A percentile compares a stretch with the other conserved stretches of the same genome.
phyloP scores from a whole-genome alignment of 768 basidiomycete species.

The Phanerochaete carnosa region DNA sequence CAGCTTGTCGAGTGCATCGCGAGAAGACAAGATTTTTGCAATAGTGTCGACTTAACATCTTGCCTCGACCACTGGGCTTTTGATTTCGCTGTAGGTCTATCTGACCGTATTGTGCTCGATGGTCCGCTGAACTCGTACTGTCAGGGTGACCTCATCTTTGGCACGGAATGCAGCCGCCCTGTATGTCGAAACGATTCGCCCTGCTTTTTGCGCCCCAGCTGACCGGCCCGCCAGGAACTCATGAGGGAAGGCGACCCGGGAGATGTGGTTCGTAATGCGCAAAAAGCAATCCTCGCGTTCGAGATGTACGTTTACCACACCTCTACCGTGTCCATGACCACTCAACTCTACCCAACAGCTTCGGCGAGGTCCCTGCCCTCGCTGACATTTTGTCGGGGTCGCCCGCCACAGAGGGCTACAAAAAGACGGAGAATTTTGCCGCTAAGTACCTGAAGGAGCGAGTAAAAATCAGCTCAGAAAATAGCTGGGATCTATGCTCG shows the following conservation, averaged over 20 bases:
- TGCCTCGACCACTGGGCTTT: conserved; percentile 21
- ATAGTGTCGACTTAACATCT: conserved; percentile 15
- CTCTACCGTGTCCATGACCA: not conserved
- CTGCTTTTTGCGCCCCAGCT: not conserved
- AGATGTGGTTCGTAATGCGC: conserved; percentile 17
- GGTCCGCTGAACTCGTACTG: not conserved
- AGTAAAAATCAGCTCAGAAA: conserved; percentile 1
- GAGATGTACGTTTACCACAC: conserved; percentile 20
- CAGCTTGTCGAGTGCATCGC: conserved; percentile 15
- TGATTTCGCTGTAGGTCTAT: conserved; percentile 23
- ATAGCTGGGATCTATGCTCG: conserved; percentile 16
- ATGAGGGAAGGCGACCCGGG: conserved; percentile 22
- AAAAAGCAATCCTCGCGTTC: conserved; percentile 21
- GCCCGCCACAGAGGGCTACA: conserved; percentile 19
- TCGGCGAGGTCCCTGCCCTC: conserved; percentile 29
- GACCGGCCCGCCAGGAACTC: conserved; percentile 11
- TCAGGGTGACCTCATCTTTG: conserved; percentile 18
- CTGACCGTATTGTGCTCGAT: not conserved
- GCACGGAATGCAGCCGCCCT: conserved; percentile 10
- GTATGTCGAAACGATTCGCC: not conserved
- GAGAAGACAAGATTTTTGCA: not conserved
- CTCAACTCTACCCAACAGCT: conserved; percentile 11
- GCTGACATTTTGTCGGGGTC: conserved; percentile 29
- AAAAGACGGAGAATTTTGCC: conserved; percentile 11
- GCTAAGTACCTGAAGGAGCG: conserved; percentile 14